Percentiles rank a stretch among this genome's conserved stretches.
Conservation (phyloP, 1,139 yeast species). For the Magnusiomyces clavatus region DNA sequence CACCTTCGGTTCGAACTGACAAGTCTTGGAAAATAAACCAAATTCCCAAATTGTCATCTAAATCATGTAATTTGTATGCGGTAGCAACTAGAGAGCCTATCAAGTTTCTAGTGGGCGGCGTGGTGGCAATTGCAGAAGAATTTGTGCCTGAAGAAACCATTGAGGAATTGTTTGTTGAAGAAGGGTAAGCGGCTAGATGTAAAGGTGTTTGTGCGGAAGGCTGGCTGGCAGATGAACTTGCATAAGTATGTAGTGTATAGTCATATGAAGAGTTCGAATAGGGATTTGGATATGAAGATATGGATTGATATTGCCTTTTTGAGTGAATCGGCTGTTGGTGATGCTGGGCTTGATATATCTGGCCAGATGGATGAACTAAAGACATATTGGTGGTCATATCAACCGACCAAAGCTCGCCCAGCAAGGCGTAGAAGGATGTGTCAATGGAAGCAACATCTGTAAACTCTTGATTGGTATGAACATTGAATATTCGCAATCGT, state of each 20-base stretch:
- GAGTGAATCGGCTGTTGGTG: too few relatives aligned
- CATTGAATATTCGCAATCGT: slow-evolving; percentile 28
- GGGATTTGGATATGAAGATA: slow-evolving; percentile 5
- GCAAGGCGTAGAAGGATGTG: slow-evolving; percentile 29
- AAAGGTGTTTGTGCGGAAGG: slow-evolving; percentile 1
- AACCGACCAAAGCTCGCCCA: slow-evolving; percentile 36
- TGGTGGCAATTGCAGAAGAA: not conserved
- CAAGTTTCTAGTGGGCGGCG: slow-evolving; percentile 30
- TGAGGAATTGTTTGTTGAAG: not conserved
- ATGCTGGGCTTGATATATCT: slow-evolving; percentile 13
- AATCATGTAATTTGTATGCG: slow-evolving; percentile 35
- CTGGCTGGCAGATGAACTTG: slow-evolving; percentile 7
- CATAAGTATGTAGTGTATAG: too few relatives aligned
- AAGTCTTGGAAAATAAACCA: slow-evolving; percentile 40
- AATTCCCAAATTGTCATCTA: slow-evolving; percentile 32
- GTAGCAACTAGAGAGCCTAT: slow-evolving; percentile 38
- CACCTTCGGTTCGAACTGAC: slow-evolving; percentile 40
- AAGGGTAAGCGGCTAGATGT: not conserved
- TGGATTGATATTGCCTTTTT: not conserved
- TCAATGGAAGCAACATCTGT: slow-evolving; percentile 27
- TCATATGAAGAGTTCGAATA: too few relatives aligned
- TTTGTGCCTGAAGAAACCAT: not conserved
- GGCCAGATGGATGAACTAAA: slow-evolving; percentile 21
- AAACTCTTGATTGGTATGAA: slow-evolving; percentile 22
- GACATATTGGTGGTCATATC: slow-evolving; percentile 32